phyloP scores from a whole-genome alignment of 75 land plant species.

The Gnetum montanum region DNA sequence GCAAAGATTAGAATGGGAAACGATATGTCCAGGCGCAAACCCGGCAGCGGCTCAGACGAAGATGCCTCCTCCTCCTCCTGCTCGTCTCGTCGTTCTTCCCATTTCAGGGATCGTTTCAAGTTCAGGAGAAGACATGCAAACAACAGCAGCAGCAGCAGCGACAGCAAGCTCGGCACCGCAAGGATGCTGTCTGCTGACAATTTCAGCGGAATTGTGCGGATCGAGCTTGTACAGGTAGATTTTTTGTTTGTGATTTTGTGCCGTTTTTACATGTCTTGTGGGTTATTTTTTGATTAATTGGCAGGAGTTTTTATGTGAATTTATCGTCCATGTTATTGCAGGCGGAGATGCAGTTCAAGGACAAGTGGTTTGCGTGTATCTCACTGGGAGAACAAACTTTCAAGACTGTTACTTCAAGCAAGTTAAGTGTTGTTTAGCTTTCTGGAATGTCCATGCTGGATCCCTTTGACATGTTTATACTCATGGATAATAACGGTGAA shows the following conservation, averaged over 20 bases:
- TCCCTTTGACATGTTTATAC: no score
- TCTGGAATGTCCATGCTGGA: no score
- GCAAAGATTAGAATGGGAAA: no score
- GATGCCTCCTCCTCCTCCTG: no score
- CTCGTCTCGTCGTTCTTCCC: no score
- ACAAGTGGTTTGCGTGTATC: conserved; percentile 81
- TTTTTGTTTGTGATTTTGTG: not conserved
- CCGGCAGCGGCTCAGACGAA: no score
- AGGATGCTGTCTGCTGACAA: conserved; percentile 14
- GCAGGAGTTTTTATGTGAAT: not conserved
- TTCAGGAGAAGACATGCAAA: not conserved
- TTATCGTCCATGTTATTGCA: conserved; percentile 10
- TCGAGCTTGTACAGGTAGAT: conserved; percentile 11
- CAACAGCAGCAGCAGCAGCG: no score
- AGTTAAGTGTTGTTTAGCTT: no score
- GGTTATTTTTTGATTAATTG: not conserved
- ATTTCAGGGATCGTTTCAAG: no score
- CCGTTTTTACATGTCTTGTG: not conserved
- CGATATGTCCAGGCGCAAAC: no score
- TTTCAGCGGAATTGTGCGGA: conserved; percentile 46
- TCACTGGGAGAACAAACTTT: conserved; percentile 85
- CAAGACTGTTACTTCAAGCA: conserved; percentile 56
- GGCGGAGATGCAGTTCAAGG: conserved; percentile 89
- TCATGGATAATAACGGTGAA: no score
- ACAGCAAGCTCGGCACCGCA: not conserved